Evolutionary conservation across 169 alveolate genomes (phyloP).

Genomic region (Babesia bigemina): DNA sequence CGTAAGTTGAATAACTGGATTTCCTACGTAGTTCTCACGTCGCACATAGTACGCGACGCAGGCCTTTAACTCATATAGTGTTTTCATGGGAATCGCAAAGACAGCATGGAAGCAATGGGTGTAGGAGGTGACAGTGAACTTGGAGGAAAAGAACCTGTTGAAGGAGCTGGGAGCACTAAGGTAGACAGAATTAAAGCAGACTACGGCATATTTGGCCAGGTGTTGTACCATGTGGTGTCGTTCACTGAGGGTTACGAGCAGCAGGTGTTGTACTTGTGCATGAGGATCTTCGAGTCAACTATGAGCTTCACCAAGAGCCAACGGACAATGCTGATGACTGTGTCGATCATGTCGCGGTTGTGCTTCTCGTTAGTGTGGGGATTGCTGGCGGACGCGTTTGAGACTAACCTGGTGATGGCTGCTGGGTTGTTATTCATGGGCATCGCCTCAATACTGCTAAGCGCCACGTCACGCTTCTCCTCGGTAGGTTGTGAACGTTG

Average conservation of each 20-base stretch:
- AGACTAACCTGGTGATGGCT: constrained; percentile 81
- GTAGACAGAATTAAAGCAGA: not conserved
- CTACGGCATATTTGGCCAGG: not conserved
- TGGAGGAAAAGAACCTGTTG: no score
- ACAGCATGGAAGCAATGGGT: no score
- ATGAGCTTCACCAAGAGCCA: constrained; percentile 80
- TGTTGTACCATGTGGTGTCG: constrained; percentile 8
- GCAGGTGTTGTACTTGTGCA: constrained; percentile 26
- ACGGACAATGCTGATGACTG: constrained; percentile 81
- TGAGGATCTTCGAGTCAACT: constrained; percentile 88
- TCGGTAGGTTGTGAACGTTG: constrained; percentile 15
- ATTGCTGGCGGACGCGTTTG: constrained; percentile 82
- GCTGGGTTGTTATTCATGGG: constrained; percentile 86
- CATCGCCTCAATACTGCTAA: constrained; percentile 79
- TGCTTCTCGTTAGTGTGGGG: constrained; percentile 90
- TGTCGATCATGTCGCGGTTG: constrained; percentile 85
- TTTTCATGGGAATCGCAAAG: no score
- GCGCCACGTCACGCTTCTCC: constrained; percentile 19
- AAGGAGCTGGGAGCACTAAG: no score
- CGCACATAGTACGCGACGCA: no score
- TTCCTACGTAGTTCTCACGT: no score
- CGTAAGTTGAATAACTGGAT: no score
- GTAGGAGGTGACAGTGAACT: no score
- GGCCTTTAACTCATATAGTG: no score
- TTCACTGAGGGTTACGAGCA: constrained; percentile 26